Evolutionary conservation across 768 basidiomycete species (phyloP).

Genomic region (Collybia sordida): DNA sequence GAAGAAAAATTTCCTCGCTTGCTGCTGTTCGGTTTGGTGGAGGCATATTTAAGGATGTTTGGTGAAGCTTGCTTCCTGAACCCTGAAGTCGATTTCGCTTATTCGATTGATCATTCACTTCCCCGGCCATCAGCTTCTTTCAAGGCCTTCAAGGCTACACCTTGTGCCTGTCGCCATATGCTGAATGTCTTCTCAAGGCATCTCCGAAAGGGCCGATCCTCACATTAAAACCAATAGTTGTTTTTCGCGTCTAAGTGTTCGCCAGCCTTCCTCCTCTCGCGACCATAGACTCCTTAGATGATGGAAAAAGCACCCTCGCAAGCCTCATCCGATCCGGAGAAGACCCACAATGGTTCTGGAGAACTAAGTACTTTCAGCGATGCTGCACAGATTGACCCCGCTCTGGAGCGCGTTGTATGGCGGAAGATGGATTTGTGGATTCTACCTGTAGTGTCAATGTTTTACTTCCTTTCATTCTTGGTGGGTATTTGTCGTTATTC

Average conservation of each 20-base stretch:
- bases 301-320: constrained; percentile 23
- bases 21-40: too few species aligned
- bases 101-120: too few species aligned
- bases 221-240: too few species aligned
- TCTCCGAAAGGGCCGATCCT: too few species aligned
- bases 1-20: too few species aligned
- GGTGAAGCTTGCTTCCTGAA: too few species aligned
- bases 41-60: too few species aligned
- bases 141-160: too few species aligned
- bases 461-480: constrained; percentile 38
- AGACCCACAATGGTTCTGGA: constrained; percentile 18
- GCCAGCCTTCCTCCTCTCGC: not conserved
- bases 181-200: too few species aligned
- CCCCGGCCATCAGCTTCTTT: too few species aligned
- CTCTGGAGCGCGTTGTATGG: constrained; percentile 33
- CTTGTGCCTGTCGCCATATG: too few species aligned
- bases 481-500: constrained; percentile 47
- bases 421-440: constrained; percentile 36
- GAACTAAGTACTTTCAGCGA: constrained; percentile 20
- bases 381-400: constrained; percentile 19
- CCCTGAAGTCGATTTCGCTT: too few species aligned
- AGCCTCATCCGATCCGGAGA: constrained; percentile 28
- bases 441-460: constrained; percentile 34
- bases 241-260: constrained; percentile 1
- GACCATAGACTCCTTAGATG: not conserved